phyloP scores from a whole-genome alignment of 2,329 filamentous ascomycete genomes.

The Harringtonia aguacate region DNA sequence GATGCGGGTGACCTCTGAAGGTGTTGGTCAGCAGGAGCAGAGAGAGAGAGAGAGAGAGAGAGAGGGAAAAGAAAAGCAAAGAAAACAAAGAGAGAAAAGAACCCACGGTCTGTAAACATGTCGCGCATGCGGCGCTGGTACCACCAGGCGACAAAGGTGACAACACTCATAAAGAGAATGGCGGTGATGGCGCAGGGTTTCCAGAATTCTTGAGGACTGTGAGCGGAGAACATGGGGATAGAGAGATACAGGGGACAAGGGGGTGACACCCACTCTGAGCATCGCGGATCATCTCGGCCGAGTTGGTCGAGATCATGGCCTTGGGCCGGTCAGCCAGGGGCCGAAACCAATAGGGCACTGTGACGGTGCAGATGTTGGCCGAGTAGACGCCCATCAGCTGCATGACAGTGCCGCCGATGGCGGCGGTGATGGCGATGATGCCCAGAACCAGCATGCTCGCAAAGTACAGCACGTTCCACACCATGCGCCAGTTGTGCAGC shows the following conservation, averaged over 20 bases:
- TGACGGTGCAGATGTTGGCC: conserved; percentile 13
- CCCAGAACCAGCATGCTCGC: conserved; percentile 8
- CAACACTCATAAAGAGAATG: conserved; percentile 15
- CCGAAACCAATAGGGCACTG: conserved; percentile 11
- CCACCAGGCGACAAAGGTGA: conserved; percentile 17
- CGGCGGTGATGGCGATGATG: conserved; percentile 30
- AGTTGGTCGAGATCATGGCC: conserved; percentile 11
- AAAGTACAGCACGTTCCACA: conserved; percentile 14
- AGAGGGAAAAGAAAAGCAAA: background rate
- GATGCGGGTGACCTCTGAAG: too few species aligned
- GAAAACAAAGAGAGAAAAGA: background rate
- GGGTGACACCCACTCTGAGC: conserved; percentile 6
- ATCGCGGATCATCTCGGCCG: conserved; percentile 10
- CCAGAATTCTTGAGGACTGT: conserved; percentile 15
- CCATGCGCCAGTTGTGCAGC: conserved; percentile 4
- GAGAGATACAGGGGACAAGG: background rate
- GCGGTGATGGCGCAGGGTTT: conserved; percentile 13
- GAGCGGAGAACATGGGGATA: too few species aligned
- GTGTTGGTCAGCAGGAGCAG: background rate
- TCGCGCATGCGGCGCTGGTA: conserved; percentile 17
- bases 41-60: too few species aligned
- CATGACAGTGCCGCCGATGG: conserved; percentile 16
- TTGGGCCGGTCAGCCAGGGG: conserved; percentile 7
- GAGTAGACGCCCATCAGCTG: conserved; percentile 17
- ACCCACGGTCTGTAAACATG: conserved; percentile 11